phyloP scores from a whole-genome alignment of 306 rosid genomes.

The Nissolia schottii region DNA sequence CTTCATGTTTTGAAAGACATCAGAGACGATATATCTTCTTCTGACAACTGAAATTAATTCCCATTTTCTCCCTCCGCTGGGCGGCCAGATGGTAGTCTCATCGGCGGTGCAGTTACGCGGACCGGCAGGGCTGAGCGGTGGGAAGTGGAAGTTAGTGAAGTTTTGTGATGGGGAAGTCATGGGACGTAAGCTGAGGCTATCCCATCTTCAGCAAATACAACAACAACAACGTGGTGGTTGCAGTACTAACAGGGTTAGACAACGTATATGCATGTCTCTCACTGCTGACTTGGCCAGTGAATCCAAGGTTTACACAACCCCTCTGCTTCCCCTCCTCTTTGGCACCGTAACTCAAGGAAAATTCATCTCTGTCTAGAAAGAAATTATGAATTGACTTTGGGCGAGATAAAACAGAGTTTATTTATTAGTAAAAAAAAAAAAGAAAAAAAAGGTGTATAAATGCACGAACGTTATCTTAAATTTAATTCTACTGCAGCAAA shows the following conservation, averaged over 20 bases:
- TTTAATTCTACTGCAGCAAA: no score
- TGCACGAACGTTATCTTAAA: background rate
- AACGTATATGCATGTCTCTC: conserved; percentile 30
- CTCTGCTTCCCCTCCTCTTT: background rate
- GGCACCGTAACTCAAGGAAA: background rate
- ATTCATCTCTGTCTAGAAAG: background rate
- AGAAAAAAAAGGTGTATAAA: no score
- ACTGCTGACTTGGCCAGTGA: conserved; percentile 19
- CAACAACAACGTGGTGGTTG: background rate
- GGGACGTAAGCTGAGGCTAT: conserved; percentile 28
- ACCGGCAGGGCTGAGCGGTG: background rate
- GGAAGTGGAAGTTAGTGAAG: conserved; percentile 20
- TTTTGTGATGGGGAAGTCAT: conserved; percentile 22
- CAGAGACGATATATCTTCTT: background rate
- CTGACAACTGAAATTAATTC: conserved; percentile 3
- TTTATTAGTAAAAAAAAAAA: no score
- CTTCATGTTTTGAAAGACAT: conserved; percentile 20
- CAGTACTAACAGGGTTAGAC: conserved; percentile 5
- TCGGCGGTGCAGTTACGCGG: conserved; percentile 18
- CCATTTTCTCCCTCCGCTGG: conserved; percentile 11
- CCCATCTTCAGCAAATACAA: no score
- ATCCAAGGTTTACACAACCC: conserved; percentile 33
- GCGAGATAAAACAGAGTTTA: background rate
- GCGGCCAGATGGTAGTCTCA: conserved; percentile 31
- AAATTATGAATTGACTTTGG: background rate